Base-by-base conservation (phyloP, 345 rosid species). In the Salix suchowensis region DNA sequence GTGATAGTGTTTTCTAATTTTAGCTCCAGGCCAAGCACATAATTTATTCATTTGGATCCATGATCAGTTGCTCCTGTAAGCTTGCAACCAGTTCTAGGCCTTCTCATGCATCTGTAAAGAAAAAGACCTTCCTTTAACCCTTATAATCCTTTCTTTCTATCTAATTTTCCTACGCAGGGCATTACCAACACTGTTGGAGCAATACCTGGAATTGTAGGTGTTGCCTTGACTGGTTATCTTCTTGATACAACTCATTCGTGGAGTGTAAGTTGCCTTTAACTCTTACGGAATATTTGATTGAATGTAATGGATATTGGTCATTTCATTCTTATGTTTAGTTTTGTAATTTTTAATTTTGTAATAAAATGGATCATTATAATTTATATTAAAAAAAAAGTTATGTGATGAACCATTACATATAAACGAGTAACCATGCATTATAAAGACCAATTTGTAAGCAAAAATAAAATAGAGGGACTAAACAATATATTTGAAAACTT, bases 171-270 rank as follows among this genome's bases (percentile, higher is more conserved):
- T 24, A 23, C 73, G 28, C 82, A 95, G 98, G 97, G 97, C 64
- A 89, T 93, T 76, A 95, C 98, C 66, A 95, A 93, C 82, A 91
- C 97, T 12, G 87, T 87, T 9, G 98, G 98, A 67, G 98, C 98
- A 4, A 84, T 93, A 50, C 97, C 98, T 37, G 98, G 98, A 69
- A 91, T 95, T 26, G 76, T 95, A 37, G 98, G 97, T 70, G 94
- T 95, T 73, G 91, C 96, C n/a, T 87, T 95, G 68, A 93, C 98
- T 12, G 97, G 98, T 70, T 91, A 85, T 81, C 90, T 95, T 76
- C 93, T 95, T 2, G 98, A 95, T 87, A 83, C 93, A 77, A 95
- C 97, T 74, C 98, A 91, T 81, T 91, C 97, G 0, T 95, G 98
- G 97, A 91, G 96, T 79, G 99, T 95, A 93, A 91, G 97, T 87